Base-by-base conservation (phyloP, 1,284 basidiomycete species). In the Moesziomyces antarcticus region DNA sequence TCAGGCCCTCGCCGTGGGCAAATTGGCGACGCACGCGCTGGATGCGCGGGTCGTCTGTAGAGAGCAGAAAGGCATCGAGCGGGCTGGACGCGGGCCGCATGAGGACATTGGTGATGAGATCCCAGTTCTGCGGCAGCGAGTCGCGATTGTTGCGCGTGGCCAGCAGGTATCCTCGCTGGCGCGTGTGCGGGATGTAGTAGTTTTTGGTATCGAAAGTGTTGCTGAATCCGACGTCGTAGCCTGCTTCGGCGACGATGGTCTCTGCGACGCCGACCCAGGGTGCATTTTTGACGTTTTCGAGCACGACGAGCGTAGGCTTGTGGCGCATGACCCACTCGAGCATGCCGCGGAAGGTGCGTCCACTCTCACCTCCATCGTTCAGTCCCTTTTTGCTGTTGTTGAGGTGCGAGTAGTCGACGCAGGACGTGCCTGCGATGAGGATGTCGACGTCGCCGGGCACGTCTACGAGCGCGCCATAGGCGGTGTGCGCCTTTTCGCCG, bases 401-500 rank as follows among this genome's bases (percentile, higher is more conserved):
- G 56, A 97, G 88, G 77, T 92, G 93, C 16, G 95, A 97, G 80
- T 96, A 97, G 84, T 97, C 95, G 73, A 97, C 94, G 75, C 94
- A 97, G 8, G 93, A 96, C 0, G 94, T 97, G 21, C 94, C 94
- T 1, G 94, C 94, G 56, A 97, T 89, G 20, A 95, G 87, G 42
- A 79, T 84, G 68, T 97, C 95, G 10, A 94, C 93, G 76, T 96
- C 90, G 18, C 93, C 93, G 0, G 94, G 94, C 0, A 97, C 94
- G 30, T 89, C 87, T 7, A 90, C 92, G 27, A 92, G 86, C 5
- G 93, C 90, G 5, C 94, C 94, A 83, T 97, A 97, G 0, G 94
- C 95, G 0, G 94, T 97, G 62, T 92, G 90, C 16, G 84, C 84
- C 30, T 74, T 60, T 20, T 83, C 79, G 59, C 82, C 75, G 40